Conservation (phyloP, 345 rosid genomes). For the Linum lewisii region DNA sequence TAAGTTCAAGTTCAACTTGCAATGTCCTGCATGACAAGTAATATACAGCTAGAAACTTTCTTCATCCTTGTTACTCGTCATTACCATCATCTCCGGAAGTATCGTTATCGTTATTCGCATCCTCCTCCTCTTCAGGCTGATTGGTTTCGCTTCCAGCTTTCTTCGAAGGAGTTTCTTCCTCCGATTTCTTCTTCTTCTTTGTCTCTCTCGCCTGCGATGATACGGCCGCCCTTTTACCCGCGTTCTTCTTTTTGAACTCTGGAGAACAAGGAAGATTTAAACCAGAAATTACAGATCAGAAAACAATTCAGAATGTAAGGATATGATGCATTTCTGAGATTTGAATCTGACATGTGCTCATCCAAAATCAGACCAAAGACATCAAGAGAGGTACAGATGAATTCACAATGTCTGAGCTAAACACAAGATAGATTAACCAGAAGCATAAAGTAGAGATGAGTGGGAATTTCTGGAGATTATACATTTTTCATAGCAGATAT, state of each 20-base stretch:
- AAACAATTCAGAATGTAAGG: no score
- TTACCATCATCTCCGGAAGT: background rate
- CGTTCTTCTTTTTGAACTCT: background rate
- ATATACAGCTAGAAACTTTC: background rate
- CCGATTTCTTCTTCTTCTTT: background rate
- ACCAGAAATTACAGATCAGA: background rate
- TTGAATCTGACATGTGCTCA: no score
- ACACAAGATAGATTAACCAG: no score
- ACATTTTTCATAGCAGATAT: no score
- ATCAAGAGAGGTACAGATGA: no score
- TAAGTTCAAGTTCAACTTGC: background rate
- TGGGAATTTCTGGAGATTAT: no score
- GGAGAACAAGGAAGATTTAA: background rate
- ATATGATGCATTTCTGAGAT: no score
- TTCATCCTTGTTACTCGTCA: background rate
- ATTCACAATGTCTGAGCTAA: no score
- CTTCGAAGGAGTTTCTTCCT: background rate
- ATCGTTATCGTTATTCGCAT: background rate
- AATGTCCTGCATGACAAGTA: background rate
- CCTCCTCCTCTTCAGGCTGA: background rate
- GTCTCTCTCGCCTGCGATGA: background rate
- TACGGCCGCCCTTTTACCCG: background rate
- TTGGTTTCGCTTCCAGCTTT: background rate
- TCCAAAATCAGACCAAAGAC: no score
- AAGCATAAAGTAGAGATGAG: no score